A percentile compares a stretch with the other conserved stretches of the same genome.
Conservation (phyloP, 2,329 filamentous ascomycete species). For the Scopulariopsis brevicaulis region DNA sequence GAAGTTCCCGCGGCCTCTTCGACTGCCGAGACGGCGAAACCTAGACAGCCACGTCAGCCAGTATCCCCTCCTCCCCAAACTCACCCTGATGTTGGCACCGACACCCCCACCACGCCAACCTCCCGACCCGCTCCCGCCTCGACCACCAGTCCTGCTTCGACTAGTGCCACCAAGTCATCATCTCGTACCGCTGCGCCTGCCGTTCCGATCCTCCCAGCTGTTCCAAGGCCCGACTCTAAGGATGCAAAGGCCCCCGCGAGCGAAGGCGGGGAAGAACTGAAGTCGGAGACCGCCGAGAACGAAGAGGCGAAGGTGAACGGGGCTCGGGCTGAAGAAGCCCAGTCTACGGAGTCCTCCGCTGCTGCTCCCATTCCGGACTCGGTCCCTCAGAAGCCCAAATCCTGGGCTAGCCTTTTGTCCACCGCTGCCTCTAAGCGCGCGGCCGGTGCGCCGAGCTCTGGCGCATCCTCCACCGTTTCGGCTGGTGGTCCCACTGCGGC, state of each 20-base stretch:
- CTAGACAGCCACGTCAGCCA: background rate
- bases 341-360: background rate
- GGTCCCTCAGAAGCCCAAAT: conserved; percentile 10
- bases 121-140: conserved; percentile 8
- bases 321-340: conserved; percentile 11
- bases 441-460: background rate
- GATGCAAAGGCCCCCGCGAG: conserved; percentile 9
- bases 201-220: conserved; percentile 32
- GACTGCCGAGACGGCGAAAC: conserved; percentile 6
- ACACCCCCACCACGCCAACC: conserved; percentile 7
- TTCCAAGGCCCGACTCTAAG: conserved; percentile 27
- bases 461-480: conserved; percentile 13
- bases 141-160: conserved; percentile 1
- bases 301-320: background rate
- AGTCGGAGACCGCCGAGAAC: background rate
- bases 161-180: conserved; percentile 14
- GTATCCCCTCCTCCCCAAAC: background rate
- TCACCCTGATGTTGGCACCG: background rate
- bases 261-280: background rate
- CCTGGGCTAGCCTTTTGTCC: conserved; percentile 9
- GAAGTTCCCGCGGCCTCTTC: background rate
- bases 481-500: conserved; percentile 8
- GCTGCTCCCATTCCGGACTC: conserved; percentile 9
- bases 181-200: conserved; percentile 14
- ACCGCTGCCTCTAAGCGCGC: background rate